phyloP scores from a whole-genome alignment of 768 basidiomycete species.

The Tylopilus sp. region DNA sequence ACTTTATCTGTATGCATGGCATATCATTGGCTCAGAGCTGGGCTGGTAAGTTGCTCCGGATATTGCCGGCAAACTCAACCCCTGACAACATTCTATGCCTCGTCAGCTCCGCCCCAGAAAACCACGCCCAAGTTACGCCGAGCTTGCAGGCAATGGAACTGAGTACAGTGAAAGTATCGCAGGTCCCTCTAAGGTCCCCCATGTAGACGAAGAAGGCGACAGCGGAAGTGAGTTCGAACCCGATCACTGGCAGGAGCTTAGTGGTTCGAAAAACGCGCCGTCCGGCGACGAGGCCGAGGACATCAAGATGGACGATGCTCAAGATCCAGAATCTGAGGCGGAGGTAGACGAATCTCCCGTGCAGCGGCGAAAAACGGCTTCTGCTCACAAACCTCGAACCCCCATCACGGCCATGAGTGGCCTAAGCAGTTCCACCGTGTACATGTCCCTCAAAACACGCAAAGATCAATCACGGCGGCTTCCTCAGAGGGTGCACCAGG shows the following conservation, averaged over 20 bases:
- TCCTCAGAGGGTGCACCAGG: constrained; percentile 14
- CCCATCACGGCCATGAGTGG: not conserved
- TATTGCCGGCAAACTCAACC: too few species aligned
- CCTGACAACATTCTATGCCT: constrained; percentile 38
- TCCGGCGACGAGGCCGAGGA: constrained; percentile 34
- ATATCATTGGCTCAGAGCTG: too few species aligned
- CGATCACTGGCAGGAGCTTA: constrained; percentile 32
- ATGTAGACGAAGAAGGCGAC: constrained; percentile 23
- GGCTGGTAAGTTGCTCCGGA: too few species aligned
- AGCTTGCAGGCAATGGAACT: constrained; percentile 32
- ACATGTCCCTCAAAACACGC: constrained; percentile 8
- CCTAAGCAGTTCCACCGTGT: not conserved
- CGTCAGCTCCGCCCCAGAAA: constrained; percentile 56
- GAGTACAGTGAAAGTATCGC: constrained; percentile 34
- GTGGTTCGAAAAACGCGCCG: constrained; percentile 28
- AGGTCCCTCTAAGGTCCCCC: constrained; percentile 37
- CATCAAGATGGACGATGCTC: constrained; percentile 20
- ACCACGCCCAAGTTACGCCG: constrained; percentile 47
- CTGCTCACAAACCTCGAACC: not conserved
- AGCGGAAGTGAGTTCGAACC: constrained; percentile 59
- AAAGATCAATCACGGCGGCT: constrained; percentile 19
- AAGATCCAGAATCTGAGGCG: constrained; percentile 8
- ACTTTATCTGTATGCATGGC: too few species aligned
- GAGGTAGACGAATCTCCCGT: constrained; percentile 12
- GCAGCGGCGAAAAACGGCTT: constrained; percentile 9